A percentile compares a stretch with the other conserved stretches of the same genome.
Conservation (phyloP, 805 yeast genomes). For the Saccharomyces jurei region DNA sequence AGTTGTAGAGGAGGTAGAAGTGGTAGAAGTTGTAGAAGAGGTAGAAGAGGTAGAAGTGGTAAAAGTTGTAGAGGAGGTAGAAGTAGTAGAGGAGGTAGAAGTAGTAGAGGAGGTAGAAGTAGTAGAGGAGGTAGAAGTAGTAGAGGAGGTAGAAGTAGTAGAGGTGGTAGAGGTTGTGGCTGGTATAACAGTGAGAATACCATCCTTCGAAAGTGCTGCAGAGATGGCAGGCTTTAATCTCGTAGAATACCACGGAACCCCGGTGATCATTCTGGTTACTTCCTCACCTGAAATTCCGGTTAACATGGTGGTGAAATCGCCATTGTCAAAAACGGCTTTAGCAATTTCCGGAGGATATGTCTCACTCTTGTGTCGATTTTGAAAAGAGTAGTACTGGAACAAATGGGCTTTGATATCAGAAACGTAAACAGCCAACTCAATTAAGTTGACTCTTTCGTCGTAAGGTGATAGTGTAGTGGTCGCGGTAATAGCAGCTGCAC, state of each 20-base stretch:
- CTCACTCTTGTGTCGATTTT: neutral
- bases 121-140: neutral
- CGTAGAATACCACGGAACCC: constrained; percentile 29
- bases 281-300: constrained; percentile 2
- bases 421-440: constrained; percentile 13
- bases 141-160: constrained; percentile 2
- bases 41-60: neutral
- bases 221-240: constrained; percentile 15
- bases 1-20: constrained; percentile 2
- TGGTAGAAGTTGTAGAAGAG: neutral
- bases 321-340: constrained; percentile 23
- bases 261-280: constrained; percentile 25
- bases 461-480: constrained; percentile 5
- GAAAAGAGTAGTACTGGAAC: constrained; percentile 5
- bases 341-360: neutral
- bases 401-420: constrained; percentile 12
- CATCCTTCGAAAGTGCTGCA: neutral
- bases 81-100: neutral
- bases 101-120: constrained; percentile 1
- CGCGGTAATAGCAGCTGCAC: constrained; percentile 8
- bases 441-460: constrained; percentile 2
- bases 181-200: constrained; percentile 1
- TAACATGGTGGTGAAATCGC: constrained; percentile 13
- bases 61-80: constrained; percentile 1
- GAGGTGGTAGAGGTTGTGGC: constrained; percentile 2